Evolutionary conservation across 257 asterid genomes (phyloP).

Genomic region (Forsythia viridissima): DNA sequence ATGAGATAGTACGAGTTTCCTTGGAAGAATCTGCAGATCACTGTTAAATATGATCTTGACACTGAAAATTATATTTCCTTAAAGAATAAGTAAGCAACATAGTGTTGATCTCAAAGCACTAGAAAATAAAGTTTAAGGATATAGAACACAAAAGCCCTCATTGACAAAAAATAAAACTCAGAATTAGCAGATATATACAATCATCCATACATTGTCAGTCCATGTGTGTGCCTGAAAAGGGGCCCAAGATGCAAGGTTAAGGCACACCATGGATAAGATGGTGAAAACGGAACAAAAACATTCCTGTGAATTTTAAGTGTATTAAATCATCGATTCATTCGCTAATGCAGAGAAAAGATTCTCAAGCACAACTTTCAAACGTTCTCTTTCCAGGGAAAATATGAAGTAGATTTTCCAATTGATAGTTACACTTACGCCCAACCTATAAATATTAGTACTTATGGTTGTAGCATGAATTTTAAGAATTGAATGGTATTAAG

Average conservation of each 20-base stretch:
- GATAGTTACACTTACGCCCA: not conserved
- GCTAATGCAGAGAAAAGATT: not conserved
- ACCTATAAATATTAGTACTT: not conserved
- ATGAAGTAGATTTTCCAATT: not conserved
- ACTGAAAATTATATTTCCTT: not conserved
- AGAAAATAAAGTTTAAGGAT: not conserved
- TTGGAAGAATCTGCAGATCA: not conserved
- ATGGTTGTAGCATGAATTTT: not conserved
- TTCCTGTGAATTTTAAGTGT: not conserved
- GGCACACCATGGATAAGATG: slow-evolving; percentile 2
- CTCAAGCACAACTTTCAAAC: not conserved
- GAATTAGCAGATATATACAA: slow-evolving; percentile 9
- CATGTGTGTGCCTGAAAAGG: slow-evolving; percentile 2
- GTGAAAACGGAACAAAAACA: not conserved
- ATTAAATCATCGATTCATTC: not conserved
- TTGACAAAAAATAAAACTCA: not conserved
- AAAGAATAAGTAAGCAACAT: slow-evolving; percentile 3
- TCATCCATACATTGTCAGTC: not conserved
- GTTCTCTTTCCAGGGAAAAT: not conserved
- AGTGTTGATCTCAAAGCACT: not conserved
- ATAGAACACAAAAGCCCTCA: not conserved
- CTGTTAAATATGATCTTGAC: slow-evolving; percentile 11
- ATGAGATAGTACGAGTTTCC: not conserved
- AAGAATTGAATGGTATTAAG: not conserved
- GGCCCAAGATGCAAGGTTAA: slow-evolving; percentile 1